Evolutionary conservation across 441 rosid genomes (phyloP).

Genomic region (Arabidopsis lyrata): DNA sequence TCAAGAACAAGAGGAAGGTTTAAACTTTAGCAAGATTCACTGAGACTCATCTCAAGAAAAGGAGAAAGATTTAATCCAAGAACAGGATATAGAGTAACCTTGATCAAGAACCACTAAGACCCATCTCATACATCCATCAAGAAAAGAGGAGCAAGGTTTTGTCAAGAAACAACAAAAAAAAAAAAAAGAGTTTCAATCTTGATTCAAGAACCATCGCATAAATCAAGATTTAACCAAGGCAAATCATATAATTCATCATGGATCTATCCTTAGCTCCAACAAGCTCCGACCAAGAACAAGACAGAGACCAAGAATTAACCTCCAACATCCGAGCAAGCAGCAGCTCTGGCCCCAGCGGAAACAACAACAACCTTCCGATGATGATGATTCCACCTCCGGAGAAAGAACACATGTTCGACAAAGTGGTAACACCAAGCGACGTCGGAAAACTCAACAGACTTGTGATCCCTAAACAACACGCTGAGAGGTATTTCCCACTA

Average conservation of each 20-base stretch:
- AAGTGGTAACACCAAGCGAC: slow-evolving; percentile 82
- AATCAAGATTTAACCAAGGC: slow-evolving; percentile 29
- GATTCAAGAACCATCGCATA: slow-evolving; percentile 14
- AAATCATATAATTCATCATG: slow-evolving; percentile 42
- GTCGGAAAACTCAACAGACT: slow-evolving; percentile 95
- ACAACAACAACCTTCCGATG: slow-evolving; percentile 29
- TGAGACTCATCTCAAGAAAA: slow-evolving; percentile 12
- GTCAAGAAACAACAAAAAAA: neutral
- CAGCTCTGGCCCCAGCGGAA: slow-evolving; percentile 38
- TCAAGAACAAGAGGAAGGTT: slow-evolving; percentile 35
- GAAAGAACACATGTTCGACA: slow-evolving; percentile 82
- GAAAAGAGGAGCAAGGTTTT: neutral
- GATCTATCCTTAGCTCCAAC: slow-evolving; percentile 66
- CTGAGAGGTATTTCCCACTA: slow-evolving; percentile 91
- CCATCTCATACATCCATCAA: no score
- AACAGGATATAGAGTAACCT: no score
- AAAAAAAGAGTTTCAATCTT: neutral
- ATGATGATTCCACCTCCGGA: slow-evolving; percentile 42
- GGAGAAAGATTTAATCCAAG: neutral
- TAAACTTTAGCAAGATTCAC: slow-evolving; percentile 32
- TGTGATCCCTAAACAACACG: slow-evolving; percentile 96
- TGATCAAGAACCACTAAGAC: no score
- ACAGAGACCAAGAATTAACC: slow-evolving; percentile 45
- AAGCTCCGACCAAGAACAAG: slow-evolving; percentile 45
- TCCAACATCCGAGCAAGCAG: slow-evolving; percentile 43